Base-by-base conservation (phyloP, 176 grass and related monocot genomes). In the Eleusine coracana region DNA sequence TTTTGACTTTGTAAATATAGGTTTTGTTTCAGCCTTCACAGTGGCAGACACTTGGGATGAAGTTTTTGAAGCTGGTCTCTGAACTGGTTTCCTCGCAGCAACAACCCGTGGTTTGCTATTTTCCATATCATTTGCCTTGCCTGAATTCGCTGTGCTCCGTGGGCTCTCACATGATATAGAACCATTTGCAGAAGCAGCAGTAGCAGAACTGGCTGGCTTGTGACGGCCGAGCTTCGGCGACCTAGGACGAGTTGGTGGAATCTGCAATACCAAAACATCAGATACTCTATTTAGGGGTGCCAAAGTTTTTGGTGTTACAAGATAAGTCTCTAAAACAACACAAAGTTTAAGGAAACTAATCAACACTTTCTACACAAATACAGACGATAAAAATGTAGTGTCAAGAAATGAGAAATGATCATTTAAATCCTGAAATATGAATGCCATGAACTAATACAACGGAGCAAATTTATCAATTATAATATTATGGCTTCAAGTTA, bases 141-240 rank as follows among this genome's bases (percentile, higher is more conserved):
- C 45, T 1, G 16, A 64, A 63, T 85, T 87, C 12, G 59, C 66
- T 60, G 69, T 90, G 50, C 87, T 83, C 23, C 82, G 75, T 60
- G 92, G 82, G 67, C 88, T 91, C 25, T 85, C 83, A 81, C 87
- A 88, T 76, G 90, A 78, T 20, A 87, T 66, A 66, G 86, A 90
- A 76, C 89, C 87, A 85, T 98, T 87, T 37, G 51, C 82, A 81
- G 82, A 62, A 52, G 81, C 86, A 68, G 86, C 96, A 79, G 69
- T 27, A 3, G 65, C 78, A 85, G 92, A 81, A 82, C 3, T 83
- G 38, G 63, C 73, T 72, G 86, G 74, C 80, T 98, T 98, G 89
- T 87, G 71, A 6, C 96, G 86, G 13, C 96, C 96, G 54, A 98
- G 96, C 85, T 95, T 98, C 34, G 96, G 96, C 49, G 96, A 98